Evolutionary conservation across 305 asterid genomes (phyloP).

Genomic region (Ajuga reptans): DNA sequence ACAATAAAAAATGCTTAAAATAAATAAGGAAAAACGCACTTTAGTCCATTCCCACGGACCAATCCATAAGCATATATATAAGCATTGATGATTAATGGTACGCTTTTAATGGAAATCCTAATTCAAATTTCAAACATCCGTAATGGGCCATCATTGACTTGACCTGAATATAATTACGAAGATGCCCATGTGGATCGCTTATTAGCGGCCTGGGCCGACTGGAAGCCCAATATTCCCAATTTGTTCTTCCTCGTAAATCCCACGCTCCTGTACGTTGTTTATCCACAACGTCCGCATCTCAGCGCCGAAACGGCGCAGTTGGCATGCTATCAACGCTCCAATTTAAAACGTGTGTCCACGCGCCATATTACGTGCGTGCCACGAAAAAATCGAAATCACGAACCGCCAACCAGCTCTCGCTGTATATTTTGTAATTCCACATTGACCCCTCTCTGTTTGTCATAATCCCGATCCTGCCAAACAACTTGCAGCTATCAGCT

Average conservation of each 20-base stretch:
- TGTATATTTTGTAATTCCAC: constrained; percentile 6
- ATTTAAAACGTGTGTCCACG: constrained; percentile 7
- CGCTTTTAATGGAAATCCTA: too few relatives aligned
- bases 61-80: too few relatives aligned
- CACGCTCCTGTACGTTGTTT: not conserved
- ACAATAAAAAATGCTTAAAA: too few relatives aligned
- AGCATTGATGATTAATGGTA: too few relatives aligned
- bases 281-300: not conserved
- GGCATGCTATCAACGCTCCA: not conserved
- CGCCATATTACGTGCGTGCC: not conserved
- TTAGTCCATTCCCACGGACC: too few relatives aligned
- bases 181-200: not conserved
- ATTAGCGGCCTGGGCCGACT: not conserved
- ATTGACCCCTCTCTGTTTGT: constrained; percentile 12
- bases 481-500: not conserved
- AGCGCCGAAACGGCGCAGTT: not conserved
- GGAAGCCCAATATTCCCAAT: constrained; percentile 3
- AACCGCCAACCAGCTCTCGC: constrained; percentile 28
- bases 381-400: not conserved
- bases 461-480: constrained; percentile 13
- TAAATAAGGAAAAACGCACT: too few relatives aligned
- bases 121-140: too few relatives aligned
- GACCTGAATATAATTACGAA: not conserved
- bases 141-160: not conserved
- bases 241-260: not conserved